Evolutionary conservation across 257 asterid species (phyloP).

Genomic region (Eustoma russellianum): DNA sequence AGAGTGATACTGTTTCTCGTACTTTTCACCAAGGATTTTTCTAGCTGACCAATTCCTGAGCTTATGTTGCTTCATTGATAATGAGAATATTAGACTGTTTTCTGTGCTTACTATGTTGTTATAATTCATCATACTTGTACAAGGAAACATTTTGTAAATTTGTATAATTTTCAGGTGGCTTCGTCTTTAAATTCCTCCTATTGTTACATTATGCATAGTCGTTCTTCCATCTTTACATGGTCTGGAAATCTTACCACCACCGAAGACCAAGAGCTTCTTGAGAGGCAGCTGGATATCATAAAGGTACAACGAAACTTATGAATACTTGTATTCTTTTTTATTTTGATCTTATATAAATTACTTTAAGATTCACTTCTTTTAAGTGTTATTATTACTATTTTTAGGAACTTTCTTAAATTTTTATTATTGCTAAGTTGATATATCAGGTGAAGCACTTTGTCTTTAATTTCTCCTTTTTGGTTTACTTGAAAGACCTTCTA

Average conservation of each 20-base stretch:
- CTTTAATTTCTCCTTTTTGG: too few species aligned
- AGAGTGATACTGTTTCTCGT: background rate
- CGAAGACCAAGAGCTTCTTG: slow-evolving; percentile 90
- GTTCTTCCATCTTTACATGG: slow-evolving; percentile 80
- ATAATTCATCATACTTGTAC: slow-evolving; percentile 1
- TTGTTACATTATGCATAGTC: slow-evolving; percentile 84
- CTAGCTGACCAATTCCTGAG: background rate
- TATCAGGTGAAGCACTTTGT: too few species aligned
- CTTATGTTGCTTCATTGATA: background rate
- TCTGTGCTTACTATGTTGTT: background rate
- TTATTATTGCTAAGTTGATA: background rate
- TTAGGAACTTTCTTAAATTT: background rate
- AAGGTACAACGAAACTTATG: slow-evolving; percentile 39
- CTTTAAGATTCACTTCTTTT: background rate
- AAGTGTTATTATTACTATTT: too few species aligned
- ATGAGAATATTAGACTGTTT: too few species aligned
- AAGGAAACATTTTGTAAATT: slow-evolving; percentile 11
- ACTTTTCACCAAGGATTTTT: background rate
- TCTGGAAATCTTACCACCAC: slow-evolving; percentile 77
- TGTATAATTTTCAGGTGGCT: slow-evolving; percentile 60
- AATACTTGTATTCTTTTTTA: slow-evolving; percentile 8
- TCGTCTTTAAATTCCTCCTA: slow-evolving; percentile 85
- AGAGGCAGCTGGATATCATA: slow-evolving; percentile 91
- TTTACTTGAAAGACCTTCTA: too few species aligned
- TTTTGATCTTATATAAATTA: slow-evolving; percentile 7